Evolutionary conservation across 805 yeast genomes (phyloP), one percentile per base, ranked within the genome.

Genomic region (Candida hispaniensis): DNA sequence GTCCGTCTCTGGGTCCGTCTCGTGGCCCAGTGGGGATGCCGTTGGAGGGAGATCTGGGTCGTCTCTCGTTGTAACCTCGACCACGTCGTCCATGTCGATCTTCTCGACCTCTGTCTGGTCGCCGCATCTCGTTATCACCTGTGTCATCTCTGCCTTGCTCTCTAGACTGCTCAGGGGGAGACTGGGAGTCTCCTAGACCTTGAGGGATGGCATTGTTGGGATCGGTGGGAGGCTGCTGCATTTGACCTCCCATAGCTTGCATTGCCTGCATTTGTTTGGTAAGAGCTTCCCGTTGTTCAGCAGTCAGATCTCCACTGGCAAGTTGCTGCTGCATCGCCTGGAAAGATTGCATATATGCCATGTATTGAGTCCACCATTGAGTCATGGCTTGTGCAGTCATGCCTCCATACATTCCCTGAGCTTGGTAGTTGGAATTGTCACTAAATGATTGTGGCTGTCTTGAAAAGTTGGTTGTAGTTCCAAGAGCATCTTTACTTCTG

Each of bases 321-420:
- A n/a, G n/a, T n/a, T n/a, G n/a, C n/a, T n/a, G n/a, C 18, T 32
- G 36, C 22, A 32, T 12, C 28, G 16, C 23, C 28, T 32, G 36
- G 6, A 32, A 12, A 21, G 23, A 28, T 28, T 32, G 36, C 36
- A 32, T 32, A 18, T 32, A 32, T 18, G 23, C 28, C 36, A 32
- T 32, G 36, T 32, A 32, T 28, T 32, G 36, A 17, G 13, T 16
- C 36, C 36, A 32, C 36, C 36, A 32, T 17, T 32, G 36, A 11
- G 36, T 32, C 36, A 32, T 32, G 28, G 36, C 36, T 18, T 32
- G 36, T 17, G 36, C 28, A 2, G 36, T 32, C 36, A 32, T 32
- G n/a, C 36, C 36, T 6, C 36, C 36, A 18, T 32, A 32, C 8
- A 28, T 17, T 22, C 24, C 24, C 9, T 32, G 36, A 8, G 36